Percentiles rank a stretch among this genome's conserved stretches.
phyloP scores from a whole-genome alignment of 2,329 filamentous ascomycete species.

The Diaporthe amygdali region DNA sequence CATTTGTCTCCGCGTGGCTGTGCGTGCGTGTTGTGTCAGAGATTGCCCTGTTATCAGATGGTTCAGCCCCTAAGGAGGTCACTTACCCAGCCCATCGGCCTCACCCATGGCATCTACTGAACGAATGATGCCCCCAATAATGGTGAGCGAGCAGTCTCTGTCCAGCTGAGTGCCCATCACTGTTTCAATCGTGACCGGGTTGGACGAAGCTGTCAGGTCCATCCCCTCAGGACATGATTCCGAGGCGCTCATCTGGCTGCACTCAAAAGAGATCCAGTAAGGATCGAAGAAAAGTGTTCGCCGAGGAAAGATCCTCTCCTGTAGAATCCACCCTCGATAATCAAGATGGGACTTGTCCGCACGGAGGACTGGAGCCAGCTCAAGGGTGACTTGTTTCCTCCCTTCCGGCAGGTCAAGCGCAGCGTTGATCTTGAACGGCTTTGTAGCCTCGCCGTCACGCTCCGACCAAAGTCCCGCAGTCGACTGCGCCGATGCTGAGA shows the following conservation, averaged over 20 bases:
- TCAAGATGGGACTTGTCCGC: conserved; percentile 8
- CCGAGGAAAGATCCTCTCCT: conserved; percentile 6
- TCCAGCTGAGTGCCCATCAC: background rate
- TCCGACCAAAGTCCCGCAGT: conserved; percentile 9
- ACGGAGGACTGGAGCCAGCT: background rate
- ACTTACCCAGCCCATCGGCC: background rate
- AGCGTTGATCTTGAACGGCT: background rate
- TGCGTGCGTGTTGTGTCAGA: background rate
- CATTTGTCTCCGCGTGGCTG: background rate
- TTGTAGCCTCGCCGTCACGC: background rate
- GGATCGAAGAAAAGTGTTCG: conserved; percentile 3
- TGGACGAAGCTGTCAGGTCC: background rate
- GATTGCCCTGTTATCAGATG: too few species aligned
- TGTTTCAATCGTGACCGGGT: background rate
- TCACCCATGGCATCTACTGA: background rate
- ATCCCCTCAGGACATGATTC: background rate
- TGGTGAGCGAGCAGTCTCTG: conserved; percentile 3
- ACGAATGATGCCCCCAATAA: background rate
- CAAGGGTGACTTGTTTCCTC: background rate
- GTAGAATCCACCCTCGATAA: conserved; percentile 9
- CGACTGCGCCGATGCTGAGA: background rate
- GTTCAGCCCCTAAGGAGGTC: background rate
- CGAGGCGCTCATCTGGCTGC: conserved; percentile 4
- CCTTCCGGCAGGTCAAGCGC: background rate
- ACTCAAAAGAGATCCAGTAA: conserved; percentile 8